phyloP scores from a whole-genome alignment of 2,329 filamentous ascomycete genomes.

The Ilyonectria destructans region DNA sequence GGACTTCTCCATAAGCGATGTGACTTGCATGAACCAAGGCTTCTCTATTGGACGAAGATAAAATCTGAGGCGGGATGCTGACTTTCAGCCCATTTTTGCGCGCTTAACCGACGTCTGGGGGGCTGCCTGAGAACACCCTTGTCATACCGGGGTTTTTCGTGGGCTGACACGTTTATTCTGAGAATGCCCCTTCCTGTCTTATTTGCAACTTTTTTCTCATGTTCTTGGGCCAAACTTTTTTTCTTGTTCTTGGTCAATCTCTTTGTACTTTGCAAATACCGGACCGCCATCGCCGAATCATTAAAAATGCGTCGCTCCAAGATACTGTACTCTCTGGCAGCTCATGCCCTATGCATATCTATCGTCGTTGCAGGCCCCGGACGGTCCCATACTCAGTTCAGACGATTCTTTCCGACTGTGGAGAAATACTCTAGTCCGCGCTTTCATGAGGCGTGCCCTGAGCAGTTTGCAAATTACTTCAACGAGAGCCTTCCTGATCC shows the following conservation, averaged over 20 bases:
- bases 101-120: neutral
- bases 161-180: neutral
- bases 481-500: constrained; percentile 28
- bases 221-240: neutral
- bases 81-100: neutral
- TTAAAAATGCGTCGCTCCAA: constrained; percentile 25
- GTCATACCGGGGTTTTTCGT: neutral
- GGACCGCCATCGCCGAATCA: constrained; percentile 1
- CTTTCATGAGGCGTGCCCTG: constrained; percentile 20
- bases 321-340: constrained; percentile 25
- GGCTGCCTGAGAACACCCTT: neutral
- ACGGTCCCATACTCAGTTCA: constrained; percentile 29
- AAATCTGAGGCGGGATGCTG: neutral
- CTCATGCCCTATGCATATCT: constrained; percentile 21
- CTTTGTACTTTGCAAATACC: constrained; percentile 9
- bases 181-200: constrained; percentile 1
- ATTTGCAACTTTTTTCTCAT: neutral
- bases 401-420: constrained; percentile 29
- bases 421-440: constrained; percentile 4
- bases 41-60: constrained; percentile 19
- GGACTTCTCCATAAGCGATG: neutral
- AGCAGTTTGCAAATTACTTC: constrained; percentile 31
- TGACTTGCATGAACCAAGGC: neutral
- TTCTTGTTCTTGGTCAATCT: neutral
- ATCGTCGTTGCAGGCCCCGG: constrained; percentile 11